These are phyloP conservation scores for Aspergillus panamensis DNA, from an alignment of 495 filamentous ascomycete genomes.

Conservation along the genomic window DNA sequence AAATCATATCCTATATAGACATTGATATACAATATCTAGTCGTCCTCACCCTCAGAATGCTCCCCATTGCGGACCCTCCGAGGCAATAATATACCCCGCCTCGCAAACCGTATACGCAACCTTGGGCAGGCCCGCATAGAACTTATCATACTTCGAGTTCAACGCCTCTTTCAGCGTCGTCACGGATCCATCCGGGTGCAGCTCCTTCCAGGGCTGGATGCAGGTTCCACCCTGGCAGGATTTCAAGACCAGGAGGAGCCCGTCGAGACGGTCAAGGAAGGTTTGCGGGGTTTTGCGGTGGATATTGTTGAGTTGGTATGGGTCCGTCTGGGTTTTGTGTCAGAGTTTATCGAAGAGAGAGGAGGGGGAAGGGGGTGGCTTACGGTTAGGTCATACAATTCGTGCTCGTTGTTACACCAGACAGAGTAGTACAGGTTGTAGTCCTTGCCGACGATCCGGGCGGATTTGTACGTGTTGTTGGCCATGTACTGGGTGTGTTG, in stretches of 20 bases:
- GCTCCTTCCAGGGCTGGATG: slow-evolving; percentile 54
- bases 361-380: slow-evolving; percentile 6
- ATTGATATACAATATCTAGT: no score
- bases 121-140: slow-evolving; percentile 20
- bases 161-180: slow-evolving; percentile 11
- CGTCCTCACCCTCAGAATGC: not conserved
- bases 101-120: slow-evolving; percentile 53
- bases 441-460: slow-evolving; percentile 50
- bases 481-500: slow-evolving; percentile 19
- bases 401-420: slow-evolving; percentile 63
- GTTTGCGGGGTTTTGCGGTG: slow-evolving; percentile 41
- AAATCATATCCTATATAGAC: no score
- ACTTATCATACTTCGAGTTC: slow-evolving; percentile 11
- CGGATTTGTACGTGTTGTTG: slow-evolving; percentile 65
- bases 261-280: slow-evolving; percentile 52
- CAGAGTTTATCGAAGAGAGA: not conserved
- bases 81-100: slow-evolving; percentile 52
- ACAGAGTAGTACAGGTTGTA: slow-evolving; percentile 64
- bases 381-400: slow-evolving; percentile 60
- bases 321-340: slow-evolving; percentile 45
- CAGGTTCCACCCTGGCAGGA: slow-evolving; percentile 58
- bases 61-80: slow-evolving; percentile 52
- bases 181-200: slow-evolving; percentile 44
- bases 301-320: slow-evolving; percentile 58
- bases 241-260: slow-evolving; percentile 61